Percentiles rank a stretch among this genome's conserved stretches.
These are phyloP conservation scores for Penicillium brevicompactum DNA, from an alignment of 2,329 filamentous ascomycete genomes.

Conservation along the genomic window DNA sequence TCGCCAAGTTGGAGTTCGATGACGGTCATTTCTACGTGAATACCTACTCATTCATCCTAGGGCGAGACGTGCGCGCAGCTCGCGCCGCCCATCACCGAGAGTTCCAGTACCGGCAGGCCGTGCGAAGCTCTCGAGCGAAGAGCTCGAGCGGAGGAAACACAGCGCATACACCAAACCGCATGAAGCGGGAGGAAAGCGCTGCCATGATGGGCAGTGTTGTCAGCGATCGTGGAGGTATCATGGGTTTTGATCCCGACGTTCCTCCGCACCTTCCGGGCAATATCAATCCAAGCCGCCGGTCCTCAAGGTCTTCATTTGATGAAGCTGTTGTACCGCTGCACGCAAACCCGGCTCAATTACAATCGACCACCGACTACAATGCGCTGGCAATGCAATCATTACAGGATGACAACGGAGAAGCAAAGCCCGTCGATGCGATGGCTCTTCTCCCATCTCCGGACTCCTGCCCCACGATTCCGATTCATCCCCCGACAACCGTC, in stretches of 20 bases:
- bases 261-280: conserved; percentile 39
- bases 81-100: conserved; percentile 50
- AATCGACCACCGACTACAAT: conserved; percentile 48
- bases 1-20: conserved; percentile 65
- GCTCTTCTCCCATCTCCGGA: conserved; percentile 53
- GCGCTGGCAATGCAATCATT: conserved; percentile 49
- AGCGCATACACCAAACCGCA: conserved; percentile 48
- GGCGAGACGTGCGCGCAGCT: conserved; percentile 59
- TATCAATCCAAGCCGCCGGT: conserved; percentile 49
- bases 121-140: conserved; percentile 46
- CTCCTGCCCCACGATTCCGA: conserved; percentile 60
- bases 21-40: conserved; percentile 69
- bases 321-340: conserved; percentile 38
- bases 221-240: conserved; percentile 59
- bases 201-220: conserved; percentile 53
- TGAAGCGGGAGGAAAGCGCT: conserved; percentile 46
- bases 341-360: conserved; percentile 41
- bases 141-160: conserved; percentile 49
- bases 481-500: conserved; percentile 56
- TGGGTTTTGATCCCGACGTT: conserved; percentile 50
- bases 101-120: conserved; percentile 43
- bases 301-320: conserved; percentile 53
- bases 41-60: conserved; percentile 64
- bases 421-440: conserved; percentile 49
- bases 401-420: conserved; percentile 37